phyloP scores from a whole-genome alignment of 768 basidiomycete species.

The Macrolepiota albuminosa region DNA sequence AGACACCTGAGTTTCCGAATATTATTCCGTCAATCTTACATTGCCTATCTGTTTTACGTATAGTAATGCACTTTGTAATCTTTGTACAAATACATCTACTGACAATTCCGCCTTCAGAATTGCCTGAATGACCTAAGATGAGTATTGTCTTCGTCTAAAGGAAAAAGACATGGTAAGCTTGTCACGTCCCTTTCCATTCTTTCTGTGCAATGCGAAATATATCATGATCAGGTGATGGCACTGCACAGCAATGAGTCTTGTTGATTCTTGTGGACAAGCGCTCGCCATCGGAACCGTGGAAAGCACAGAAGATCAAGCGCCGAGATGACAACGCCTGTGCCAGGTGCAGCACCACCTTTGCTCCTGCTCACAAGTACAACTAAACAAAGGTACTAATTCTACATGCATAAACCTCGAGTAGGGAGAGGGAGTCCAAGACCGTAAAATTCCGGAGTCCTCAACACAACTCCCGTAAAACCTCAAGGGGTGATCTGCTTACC shows the following conservation, averaged over 20 bases:
- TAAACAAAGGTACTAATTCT: no score
- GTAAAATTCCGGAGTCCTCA: background rate
- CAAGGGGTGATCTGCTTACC: background rate
- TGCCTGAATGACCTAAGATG: background rate
- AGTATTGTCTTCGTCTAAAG: no score
- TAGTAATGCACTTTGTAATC: slow-evolving; percentile 1
- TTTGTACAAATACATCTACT: background rate
- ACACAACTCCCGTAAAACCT: background rate
- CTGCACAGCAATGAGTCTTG: background rate
- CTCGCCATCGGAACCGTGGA: background rate
- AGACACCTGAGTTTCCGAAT: background rate
- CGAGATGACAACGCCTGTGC: background rate
- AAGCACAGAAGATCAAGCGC: background rate
- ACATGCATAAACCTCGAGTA: background rate
- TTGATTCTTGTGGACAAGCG: background rate
- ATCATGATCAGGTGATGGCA: background rate
- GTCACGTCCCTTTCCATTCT: background rate
- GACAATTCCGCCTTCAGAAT: background rate
- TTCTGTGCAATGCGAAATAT: background rate
- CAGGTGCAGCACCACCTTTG: background rate
- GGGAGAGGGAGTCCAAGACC: background rate
- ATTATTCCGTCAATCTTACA: background rate
- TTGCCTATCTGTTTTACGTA: background rate
- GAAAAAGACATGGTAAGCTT: background rate
- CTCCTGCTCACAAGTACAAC: background rate